Conservation (phyloP, 1,284 basidiomycete species). For the Tilletia horrida region DNA sequence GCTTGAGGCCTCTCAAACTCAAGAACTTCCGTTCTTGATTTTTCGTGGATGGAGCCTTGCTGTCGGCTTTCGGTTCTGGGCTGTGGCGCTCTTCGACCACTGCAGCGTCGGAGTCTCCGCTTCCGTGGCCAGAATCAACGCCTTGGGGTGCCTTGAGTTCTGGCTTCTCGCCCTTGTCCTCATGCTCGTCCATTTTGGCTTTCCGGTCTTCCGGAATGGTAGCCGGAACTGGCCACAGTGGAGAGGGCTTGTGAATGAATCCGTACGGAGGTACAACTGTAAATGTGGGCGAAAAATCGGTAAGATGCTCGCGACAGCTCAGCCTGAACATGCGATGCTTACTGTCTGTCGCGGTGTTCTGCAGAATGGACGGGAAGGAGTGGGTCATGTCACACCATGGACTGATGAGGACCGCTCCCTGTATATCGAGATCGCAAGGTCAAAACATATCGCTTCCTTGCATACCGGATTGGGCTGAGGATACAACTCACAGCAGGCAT, state of each 20-base stretch:
- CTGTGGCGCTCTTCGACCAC: slow-evolving; percentile 21
- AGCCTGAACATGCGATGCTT: slow-evolving; percentile 32
- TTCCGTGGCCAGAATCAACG: slow-evolving; percentile 15
- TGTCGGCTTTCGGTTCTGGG: slow-evolving; percentile 14
- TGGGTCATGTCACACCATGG: slow-evolving; percentile 88
- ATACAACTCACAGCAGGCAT: slow-evolving; percentile 65
- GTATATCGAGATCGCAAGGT: neutral
- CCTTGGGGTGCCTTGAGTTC: slow-evolving; percentile 22
- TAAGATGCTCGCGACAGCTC: neutral
- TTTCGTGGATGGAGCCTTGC: neutral
- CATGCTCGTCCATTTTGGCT: neutral
- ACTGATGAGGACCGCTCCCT: slow-evolving; percentile 47
- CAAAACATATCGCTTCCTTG: neutral
- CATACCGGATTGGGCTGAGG: no score
- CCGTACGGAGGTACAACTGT: slow-evolving; percentile 61
- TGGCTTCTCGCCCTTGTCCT: neutral
- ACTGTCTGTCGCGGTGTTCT: slow-evolving; percentile 75
- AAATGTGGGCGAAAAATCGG: neutral
- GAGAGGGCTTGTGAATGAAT: slow-evolving; percentile 53
- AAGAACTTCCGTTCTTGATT: neutral
- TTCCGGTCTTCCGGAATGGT: slow-evolving; percentile 16
- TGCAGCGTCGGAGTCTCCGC: neutral
- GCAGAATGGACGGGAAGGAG: slow-evolving; percentile 81
- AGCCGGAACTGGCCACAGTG: slow-evolving; percentile 47
- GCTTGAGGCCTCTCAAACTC: neutral